Percentiles rank a stretch among this genome's conserved stretches.
phyloP scores from a whole-genome alignment of 1,139 yeast species.

The Kurtzmaniella natalensis region DNA sequence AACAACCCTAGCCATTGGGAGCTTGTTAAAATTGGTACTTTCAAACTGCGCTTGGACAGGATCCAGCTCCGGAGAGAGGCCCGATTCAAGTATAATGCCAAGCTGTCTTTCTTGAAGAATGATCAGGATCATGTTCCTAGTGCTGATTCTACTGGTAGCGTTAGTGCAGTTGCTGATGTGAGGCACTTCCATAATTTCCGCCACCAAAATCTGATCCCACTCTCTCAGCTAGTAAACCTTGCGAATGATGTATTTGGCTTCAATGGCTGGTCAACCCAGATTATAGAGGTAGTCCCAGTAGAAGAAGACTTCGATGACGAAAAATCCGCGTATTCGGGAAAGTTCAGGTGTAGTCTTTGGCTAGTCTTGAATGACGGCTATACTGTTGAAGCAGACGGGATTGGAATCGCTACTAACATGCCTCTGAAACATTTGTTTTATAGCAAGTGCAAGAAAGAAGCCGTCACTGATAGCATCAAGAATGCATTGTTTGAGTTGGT shows the following conservation, averaged over 20 bases:
- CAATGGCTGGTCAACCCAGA: constrained; percentile 60
- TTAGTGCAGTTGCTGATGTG: not conserved
- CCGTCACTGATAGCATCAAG: constrained; percentile 47
- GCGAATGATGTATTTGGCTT: constrained; percentile 67
- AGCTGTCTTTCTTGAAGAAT: constrained; percentile 7
- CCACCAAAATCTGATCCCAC: too few species aligned
- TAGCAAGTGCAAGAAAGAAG: constrained; percentile 48
- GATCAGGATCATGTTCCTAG: too few species aligned
- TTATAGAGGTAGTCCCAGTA: constrained; percentile 30
- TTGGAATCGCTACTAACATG: constrained; percentile 33
- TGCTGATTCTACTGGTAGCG: not conserved
- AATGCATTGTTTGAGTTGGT: constrained; percentile 31
- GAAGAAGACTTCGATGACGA: constrained; percentile 15
- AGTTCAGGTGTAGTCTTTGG: constrained; percentile 26
- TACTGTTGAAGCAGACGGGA: constrained; percentile 31
- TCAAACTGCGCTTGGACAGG: constrained; percentile 30
- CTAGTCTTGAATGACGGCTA: constrained; percentile 50
- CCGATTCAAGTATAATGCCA: constrained; percentile 8
- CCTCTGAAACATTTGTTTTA: constrained; percentile 34
- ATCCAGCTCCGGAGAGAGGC: constrained; percentile 17
- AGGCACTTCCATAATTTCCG: too few species aligned
- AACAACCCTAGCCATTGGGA: constrained; percentile 23
- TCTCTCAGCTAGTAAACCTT: constrained; percentile 35
- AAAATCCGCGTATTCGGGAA: constrained; percentile 17
- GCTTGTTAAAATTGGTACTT: constrained; percentile 28